Evolutionary conservation across 176 grass and related monocot species (phyloP), one percentile per base, ranked within the genome.

Genomic region (Carex kokanica): DNA sequence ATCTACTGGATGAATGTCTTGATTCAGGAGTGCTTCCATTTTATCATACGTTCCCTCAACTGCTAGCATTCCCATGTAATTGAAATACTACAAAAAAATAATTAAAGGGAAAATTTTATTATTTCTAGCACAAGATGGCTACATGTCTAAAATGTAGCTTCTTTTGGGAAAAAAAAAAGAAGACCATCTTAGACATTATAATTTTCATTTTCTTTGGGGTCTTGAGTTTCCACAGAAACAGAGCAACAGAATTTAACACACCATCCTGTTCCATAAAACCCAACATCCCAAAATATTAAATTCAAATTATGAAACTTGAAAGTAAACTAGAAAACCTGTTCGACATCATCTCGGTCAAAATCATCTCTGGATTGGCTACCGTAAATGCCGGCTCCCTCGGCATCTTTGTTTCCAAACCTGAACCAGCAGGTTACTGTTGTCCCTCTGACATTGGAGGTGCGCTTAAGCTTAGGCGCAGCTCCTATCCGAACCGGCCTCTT

Each of bases 41-140:
- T 96, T 99, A 84, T 96, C 93, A 86, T 99, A 99, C 55, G 91
- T 90, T 71, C 97, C 93, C 60, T 99, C 97, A 71, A 99, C 97
- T 78, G 97, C 97, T 60, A 99, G 93, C 97, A 99, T 99, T 69
- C 97, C 97, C 97, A 96, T 99, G 85, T 99, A 99, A 86, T 99
- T 96, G 97, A 99, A 96, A 81, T 96, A 99, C 96, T 95, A 85
- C 73, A 74, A 81, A 10, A 13, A 62, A 0, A 24, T 32, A 64
- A 25, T 12, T 21, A 18, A 38, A 27, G 1, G 17, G 27, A 21
- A 74, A 5, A 21, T 43, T 43, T 5, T 38, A 13, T 20, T 53
- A 16, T 3, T 34, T 78, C 20, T 49, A 58, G 25, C 49, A 47
- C 27, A 71, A 58, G 20, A n/a, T 34, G 9, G 8, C 15, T 58